Percentiles rank a stretch among this genome's conserved stretches.
Conservation (phyloP, 1,284 basidiomycete species). For the Naganishia sp. region DNA sequence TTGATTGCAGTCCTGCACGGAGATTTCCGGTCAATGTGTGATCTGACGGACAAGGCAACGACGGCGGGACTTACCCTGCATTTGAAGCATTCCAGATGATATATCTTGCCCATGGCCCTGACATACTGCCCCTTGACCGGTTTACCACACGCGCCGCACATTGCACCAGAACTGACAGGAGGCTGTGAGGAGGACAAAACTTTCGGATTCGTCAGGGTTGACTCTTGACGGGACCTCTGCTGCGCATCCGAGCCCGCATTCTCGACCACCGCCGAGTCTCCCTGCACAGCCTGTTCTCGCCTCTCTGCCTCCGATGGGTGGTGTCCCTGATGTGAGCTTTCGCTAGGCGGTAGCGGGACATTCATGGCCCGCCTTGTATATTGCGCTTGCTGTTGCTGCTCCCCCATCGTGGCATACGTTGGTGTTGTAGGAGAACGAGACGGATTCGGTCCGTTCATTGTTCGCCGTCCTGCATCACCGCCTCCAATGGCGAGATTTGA, state of each 20-base stretch:
- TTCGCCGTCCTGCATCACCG: background rate
- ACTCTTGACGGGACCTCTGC: background rate
- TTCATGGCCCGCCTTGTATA: background rate
- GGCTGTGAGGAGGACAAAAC: background rate
- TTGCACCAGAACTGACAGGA: conserved; percentile 1
- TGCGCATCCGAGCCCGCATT: conserved; percentile 1
- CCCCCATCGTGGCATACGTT: background rate
- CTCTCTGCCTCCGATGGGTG: conserved; percentile 4
- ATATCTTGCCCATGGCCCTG: conserved; percentile 89
- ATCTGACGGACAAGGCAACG: conserved; percentile 30
- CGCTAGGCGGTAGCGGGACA: conserved; percentile 20
- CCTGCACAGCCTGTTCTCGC: conserved; percentile 11
- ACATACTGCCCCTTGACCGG: conserved; percentile 79
- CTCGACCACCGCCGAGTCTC: conserved; percentile 10
- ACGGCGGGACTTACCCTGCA: conserved; percentile 70
- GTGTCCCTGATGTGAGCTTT: conserved; percentile 20
- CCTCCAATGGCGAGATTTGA: background rate
- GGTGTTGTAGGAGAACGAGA: conserved; percentile 6
- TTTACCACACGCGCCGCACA: conserved; percentile 52
- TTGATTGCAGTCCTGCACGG: conserved; percentile 84
- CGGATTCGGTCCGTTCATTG: background rate
- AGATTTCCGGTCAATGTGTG: conserved; percentile 14
- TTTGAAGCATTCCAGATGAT: conserved; percentile 94
- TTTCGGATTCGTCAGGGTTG: background rate
- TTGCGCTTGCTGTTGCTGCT: conserved; percentile 20